Conservation (phyloP, 2,329 filamentous ascomycete genomes). For the Colletotrichum plurivorum region DNA sequence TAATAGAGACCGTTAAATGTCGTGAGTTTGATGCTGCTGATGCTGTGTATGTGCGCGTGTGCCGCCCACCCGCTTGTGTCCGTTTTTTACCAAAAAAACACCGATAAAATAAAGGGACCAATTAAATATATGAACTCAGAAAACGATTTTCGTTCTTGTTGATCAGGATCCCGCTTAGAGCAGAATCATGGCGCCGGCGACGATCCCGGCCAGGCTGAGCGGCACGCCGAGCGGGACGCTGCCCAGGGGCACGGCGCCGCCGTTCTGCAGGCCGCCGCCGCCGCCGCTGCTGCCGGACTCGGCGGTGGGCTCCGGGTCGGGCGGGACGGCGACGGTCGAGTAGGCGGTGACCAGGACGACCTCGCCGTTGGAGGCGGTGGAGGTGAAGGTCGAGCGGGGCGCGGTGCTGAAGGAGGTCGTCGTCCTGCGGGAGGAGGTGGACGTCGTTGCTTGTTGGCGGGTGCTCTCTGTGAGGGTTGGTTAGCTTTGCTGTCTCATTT, state of each 20-base stretch:
- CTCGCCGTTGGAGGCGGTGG: slow-evolving; percentile 60
- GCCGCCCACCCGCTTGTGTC: slow-evolving; percentile 10
- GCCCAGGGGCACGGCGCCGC: slow-evolving; percentile 47
- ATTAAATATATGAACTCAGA: slow-evolving; percentile 28
- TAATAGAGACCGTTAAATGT: slow-evolving; percentile 38
- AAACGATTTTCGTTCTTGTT: neutral
- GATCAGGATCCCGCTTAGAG: slow-evolving; percentile 14
- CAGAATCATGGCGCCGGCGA: slow-evolving; percentile 42
- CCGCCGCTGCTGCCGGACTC: slow-evolving; percentile 36
- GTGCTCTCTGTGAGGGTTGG: slow-evolving; percentile 30
- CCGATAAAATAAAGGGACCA: slow-evolving; percentile 15
- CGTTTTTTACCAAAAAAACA: slow-evolving; percentile 17
- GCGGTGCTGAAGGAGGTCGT: slow-evolving; percentile 52
- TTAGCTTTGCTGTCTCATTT: slow-evolving; percentile 4
- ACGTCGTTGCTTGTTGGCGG: slow-evolving; percentile 49
- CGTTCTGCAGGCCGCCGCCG: slow-evolving; percentile 55
- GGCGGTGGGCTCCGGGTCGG: slow-evolving; percentile 49
- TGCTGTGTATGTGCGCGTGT: slow-evolving; percentile 22
- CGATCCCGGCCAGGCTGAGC: slow-evolving; percentile 45
- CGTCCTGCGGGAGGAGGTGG: slow-evolving; percentile 44
- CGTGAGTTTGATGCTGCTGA: slow-evolving; percentile 38
- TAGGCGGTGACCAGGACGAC: slow-evolving; percentile 64
- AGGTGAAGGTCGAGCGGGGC: slow-evolving; percentile 59
- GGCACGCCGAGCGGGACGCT: slow-evolving; percentile 39
- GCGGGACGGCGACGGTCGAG: slow-evolving; percentile 61